phyloP scores from a whole-genome alignment of 2,329 filamentous ascomycete species.

The Hypoxylon sp. region DNA sequence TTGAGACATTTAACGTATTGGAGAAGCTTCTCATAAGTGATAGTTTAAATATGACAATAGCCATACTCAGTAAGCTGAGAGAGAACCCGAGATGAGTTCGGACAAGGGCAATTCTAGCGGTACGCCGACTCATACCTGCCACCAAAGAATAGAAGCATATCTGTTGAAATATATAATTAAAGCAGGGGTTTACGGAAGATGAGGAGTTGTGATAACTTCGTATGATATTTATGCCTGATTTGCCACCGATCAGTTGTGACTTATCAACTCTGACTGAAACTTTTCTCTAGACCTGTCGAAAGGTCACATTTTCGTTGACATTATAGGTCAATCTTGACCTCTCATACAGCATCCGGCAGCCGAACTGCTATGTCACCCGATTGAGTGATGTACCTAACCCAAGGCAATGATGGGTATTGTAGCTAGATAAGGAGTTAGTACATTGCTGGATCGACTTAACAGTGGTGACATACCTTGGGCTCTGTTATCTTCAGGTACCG shows the following conservation, averaged over 20 bases:
- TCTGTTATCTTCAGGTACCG: slow-evolving; percentile 99
- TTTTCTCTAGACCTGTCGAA: slow-evolving; percentile 47
- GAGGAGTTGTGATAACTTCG: slow-evolving; percentile 22
- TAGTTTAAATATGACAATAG: background rate
- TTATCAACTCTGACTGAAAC: slow-evolving; percentile 46
- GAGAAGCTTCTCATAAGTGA: slow-evolving; percentile 13
- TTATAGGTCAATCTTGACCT: slow-evolving; percentile 36
- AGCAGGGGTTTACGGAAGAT: slow-evolving; percentile 11
- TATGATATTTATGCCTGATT: slow-evolving; percentile 42
- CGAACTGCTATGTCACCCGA: slow-evolving; percentile 96
- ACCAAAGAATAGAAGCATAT: background rate
- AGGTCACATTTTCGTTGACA: slow-evolving; percentile 47
- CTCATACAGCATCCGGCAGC: slow-evolving; percentile 86
- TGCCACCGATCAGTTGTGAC: slow-evolving; percentile 39
- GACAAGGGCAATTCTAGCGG: background rate
- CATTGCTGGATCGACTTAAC: background rate
- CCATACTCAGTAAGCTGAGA: background rate
- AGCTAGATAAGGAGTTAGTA: slow-evolving; percentile 68
- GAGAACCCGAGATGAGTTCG: background rate
- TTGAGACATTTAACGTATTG: background rate
- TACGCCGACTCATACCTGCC: slow-evolving; percentile 1
- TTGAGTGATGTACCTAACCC: slow-evolving; percentile 99
- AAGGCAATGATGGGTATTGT: slow-evolving; percentile 97
- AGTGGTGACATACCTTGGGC: slow-evolving; percentile 82
- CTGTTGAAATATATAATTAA: background rate